Conservation (phyloP, 371 early-diverging fungal species). For the Mortierella sp. region DNA sequence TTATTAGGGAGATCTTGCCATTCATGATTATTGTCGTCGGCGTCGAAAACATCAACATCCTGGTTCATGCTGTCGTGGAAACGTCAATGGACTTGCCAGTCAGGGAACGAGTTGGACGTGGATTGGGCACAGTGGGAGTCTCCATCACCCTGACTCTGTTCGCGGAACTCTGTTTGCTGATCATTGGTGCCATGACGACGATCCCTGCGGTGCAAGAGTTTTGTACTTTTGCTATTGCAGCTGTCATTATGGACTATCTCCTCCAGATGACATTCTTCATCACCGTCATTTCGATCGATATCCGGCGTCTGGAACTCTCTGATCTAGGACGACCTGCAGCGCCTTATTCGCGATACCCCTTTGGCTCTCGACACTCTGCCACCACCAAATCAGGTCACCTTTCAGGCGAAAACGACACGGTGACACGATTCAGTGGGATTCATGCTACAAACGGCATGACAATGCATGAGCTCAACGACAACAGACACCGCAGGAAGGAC, state of each 20-base stretch:
- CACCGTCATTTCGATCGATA: constrained; percentile 82
- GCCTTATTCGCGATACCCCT: constrained; percentile 37
- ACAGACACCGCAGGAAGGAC: constrained; percentile 24
- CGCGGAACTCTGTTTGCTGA: constrained; percentile 67
- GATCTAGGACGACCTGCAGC: constrained; percentile 39
- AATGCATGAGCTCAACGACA: constrained; percentile 11
- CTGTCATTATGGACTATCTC: constrained; percentile 78
- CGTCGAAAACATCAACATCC: constrained; percentile 78
- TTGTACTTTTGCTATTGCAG: constrained; percentile 74
- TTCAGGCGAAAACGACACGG: background rate
- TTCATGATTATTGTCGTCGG: constrained; percentile 78
- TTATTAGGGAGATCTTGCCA: constrained; percentile 70
- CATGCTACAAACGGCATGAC: background rate
- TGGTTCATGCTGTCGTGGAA: constrained; percentile 79
- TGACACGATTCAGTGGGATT: constrained; percentile 1
- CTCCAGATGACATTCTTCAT: constrained; percentile 82
- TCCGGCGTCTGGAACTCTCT: constrained; percentile 77
- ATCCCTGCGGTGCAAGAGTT: constrained; percentile 78
- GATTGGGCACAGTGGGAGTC: constrained; percentile 73
- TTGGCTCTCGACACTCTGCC: constrained; percentile 33
- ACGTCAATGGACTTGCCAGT: constrained; percentile 78
- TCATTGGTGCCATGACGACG: constrained; percentile 68
- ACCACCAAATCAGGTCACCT: constrained; percentile 12
- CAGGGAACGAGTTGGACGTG: constrained; percentile 78
- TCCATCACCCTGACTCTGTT: constrained; percentile 71